Percentiles rank a stretch among this genome's conserved stretches.
Conservation (phyloP, 1,284 basidiomycete genomes). For the Cryptococcus maquisensis region DNA sequence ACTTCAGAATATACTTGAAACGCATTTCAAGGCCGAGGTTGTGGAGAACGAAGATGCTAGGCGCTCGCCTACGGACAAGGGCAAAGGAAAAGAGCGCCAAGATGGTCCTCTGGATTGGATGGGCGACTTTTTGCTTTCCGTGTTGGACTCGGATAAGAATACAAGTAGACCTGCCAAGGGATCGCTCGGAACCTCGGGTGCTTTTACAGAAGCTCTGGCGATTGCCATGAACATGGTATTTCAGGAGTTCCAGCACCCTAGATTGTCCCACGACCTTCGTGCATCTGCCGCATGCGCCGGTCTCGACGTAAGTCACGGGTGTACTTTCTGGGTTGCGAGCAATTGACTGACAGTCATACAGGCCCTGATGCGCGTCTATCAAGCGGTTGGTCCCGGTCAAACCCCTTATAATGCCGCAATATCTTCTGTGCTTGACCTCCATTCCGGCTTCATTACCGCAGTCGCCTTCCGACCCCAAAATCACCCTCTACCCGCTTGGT, state of each 20-base stretch:
- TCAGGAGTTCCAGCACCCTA: slow-evolving; percentile 70
- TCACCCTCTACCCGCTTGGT: slow-evolving; percentile 31
- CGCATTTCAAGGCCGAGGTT: slow-evolving; percentile 1
- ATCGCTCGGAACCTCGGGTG: slow-evolving; percentile 43
- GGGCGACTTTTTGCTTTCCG: slow-evolving; percentile 30
- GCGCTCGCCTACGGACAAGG: slow-evolving; percentile 7
- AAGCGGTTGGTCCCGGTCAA: slow-evolving; percentile 9
- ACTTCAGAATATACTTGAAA: slow-evolving; percentile 56
- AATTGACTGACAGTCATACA: not conserved
- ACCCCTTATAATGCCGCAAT: slow-evolving; percentile 12
- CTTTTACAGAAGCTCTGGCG: slow-evolving; percentile 64
- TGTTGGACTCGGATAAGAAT: slow-evolving; percentile 35
- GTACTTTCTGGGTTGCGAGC: not conserved
- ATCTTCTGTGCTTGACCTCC: slow-evolving; percentile 40
- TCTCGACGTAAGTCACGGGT: slow-evolving; percentile 60
- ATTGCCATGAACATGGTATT: slow-evolving; percentile 66
- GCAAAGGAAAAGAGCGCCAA: slow-evolving; percentile 21
- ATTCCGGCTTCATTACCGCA: slow-evolving; percentile 53
- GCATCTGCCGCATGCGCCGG: slow-evolving; percentile 60
- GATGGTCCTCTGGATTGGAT: slow-evolving; percentile 30
- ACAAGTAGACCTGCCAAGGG: slow-evolving; percentile 31
- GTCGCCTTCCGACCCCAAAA: slow-evolving; percentile 57
- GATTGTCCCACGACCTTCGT: slow-evolving; percentile 56
- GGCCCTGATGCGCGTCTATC: slow-evolving; percentile 33
- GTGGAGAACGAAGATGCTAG: not conserved